Evolutionary conservation across 2,329 filamentous ascomycete genomes (phyloP), one percentile per base, ranked within the genome.

Genomic region (Botrytis pseudocinerea): DNA sequence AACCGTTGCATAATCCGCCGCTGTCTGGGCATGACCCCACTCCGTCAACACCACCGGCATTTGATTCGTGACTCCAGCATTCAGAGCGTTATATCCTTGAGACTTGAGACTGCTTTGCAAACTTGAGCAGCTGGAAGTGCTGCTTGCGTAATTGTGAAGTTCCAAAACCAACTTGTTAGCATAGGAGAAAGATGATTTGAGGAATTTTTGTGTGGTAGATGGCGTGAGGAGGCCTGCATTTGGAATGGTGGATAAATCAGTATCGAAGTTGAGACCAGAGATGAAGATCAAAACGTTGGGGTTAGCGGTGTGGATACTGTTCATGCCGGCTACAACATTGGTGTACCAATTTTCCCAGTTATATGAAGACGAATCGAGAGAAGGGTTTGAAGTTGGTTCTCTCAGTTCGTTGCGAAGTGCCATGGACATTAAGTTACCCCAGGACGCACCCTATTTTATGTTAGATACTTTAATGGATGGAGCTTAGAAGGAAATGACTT

Each of bases 11-110:
- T 85, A 88, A 59, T 66, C 70, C 4, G 82, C 82, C 70, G 86
- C 83, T 9, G 65, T 69, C 82, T 87, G 85, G 64, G 79, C 77
- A 79, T 89, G 89, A 0, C 83, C 83, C 74, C 82, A 85, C 73
- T 85, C 83, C 1, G 82, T 83, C 74, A 85, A 69, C 2, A 85
- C 79, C 9, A 84, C 81, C 0, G 83, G 83, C 73, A 80, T 71
- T 12, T 82, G 81, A 62, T 81, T 82, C 69, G 82, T 82, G 3
- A 69, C 70, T 18, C 62, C 70, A 54, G 2, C 0, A 76, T 83
- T 79, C 51, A 83, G 80, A 0, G 85, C 84, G 44, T 83, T 82
- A 78, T 83, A 85, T 0, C 84, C 85, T 18, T 79, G 79, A 42
- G 79, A 79, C 73, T 82, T 81, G 0, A 86, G 74, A 7, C 79